Conservation (phyloP, 306 rosid species). For the Abrus pulchellus region DNA sequence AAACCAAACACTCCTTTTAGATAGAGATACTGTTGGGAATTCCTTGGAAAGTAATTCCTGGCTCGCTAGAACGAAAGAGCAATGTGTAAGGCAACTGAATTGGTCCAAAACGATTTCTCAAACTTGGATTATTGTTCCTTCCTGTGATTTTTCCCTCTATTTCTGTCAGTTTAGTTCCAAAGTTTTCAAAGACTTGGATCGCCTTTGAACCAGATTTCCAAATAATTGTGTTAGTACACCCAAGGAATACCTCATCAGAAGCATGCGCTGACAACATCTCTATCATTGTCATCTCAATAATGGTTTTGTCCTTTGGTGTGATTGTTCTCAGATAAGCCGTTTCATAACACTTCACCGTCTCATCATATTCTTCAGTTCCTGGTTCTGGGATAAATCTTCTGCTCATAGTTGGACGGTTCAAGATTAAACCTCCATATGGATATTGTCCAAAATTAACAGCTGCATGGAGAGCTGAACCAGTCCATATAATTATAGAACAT, state of each 20-base stretch:
- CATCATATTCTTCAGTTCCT: constrained; percentile 63
- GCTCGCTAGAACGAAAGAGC: constrained; percentile 66
- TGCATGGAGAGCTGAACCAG: constrained; percentile 44
- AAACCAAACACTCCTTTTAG: background rate
- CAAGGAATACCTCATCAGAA: constrained; percentile 55
- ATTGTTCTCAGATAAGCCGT: constrained; percentile 62
- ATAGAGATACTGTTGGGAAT: constrained; percentile 80
- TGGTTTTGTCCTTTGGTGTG: constrained; percentile 59
- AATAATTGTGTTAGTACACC: constrained; percentile 51
- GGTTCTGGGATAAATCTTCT: constrained; percentile 62
- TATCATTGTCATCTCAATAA: constrained; percentile 59
- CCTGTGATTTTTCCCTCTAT: constrained; percentile 31
- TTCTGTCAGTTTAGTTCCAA: constrained; percentile 58
- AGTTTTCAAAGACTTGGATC: constrained; percentile 53
- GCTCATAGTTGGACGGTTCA: constrained; percentile 71
- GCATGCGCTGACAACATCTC: constrained; percentile 57
- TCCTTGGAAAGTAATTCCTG: constrained; percentile 72
- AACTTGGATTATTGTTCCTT: constrained; percentile 10
- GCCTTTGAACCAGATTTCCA: constrained; percentile 43
- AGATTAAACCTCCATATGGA: constrained; percentile 49
- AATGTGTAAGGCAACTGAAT: constrained; percentile 72
- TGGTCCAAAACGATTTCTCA: constrained; percentile 61
- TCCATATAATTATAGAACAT: constrained; percentile 25
- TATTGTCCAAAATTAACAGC: constrained; percentile 50
- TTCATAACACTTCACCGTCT: constrained; percentile 51